Conservation (phyloP, 306 rosid species). For the Dryas drummondii region DNA sequence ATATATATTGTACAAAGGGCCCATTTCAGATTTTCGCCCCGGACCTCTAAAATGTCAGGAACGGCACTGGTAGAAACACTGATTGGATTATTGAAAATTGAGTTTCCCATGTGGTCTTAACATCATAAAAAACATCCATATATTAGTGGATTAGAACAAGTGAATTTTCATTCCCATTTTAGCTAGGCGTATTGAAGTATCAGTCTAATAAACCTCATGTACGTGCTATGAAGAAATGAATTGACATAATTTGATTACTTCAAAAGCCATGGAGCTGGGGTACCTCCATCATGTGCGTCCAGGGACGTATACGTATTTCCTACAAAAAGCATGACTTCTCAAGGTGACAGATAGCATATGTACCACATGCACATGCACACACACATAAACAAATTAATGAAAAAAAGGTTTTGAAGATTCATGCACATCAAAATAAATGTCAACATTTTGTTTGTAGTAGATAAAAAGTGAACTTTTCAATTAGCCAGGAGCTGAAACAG, state of each 20-base stretch:
- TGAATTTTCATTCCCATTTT: neutral
- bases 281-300: conserved; percentile 99
- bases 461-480: neutral
- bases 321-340: conserved; percentile 26
- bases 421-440: neutral
- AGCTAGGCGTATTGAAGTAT: no score
- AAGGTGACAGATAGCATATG: neutral
- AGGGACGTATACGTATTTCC: conserved; percentile 99
- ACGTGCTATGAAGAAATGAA: neutral
- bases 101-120: no score
- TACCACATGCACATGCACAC: neutral
- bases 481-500: conserved; percentile 4
- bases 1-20: no score
- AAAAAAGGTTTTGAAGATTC: neutral
- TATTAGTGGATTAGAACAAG: neutral
- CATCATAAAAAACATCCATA: neutral
- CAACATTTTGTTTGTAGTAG: neutral
- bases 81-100: neutral
- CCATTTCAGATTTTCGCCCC: no score
- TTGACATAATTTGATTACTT: conserved; percentile 29
- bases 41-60: no score
- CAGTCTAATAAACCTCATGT: neutral
- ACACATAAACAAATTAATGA: neutral
- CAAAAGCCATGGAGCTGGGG: conserved; percentile 97
- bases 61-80: neutral